A percentile compares a stretch with the other conserved stretches of the same genome.
Conservation (phyloP, 2,329 filamentous ascomycete species). For the Hypomyces rosellus region DNA sequence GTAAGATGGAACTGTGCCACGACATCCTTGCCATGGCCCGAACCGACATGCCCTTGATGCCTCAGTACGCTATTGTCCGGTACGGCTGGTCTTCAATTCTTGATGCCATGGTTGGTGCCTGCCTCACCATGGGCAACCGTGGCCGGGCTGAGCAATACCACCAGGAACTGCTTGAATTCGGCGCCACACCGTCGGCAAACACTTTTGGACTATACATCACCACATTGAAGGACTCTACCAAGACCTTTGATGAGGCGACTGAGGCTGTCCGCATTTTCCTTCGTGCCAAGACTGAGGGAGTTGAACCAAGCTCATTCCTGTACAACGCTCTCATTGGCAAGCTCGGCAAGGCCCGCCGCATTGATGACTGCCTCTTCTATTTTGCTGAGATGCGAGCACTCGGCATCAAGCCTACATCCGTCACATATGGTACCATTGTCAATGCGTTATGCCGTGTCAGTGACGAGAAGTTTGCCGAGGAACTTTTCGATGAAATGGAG, state of each 20-base stretch:
- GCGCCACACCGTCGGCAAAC: constrained; percentile 87
- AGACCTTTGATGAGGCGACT: constrained; percentile 95
- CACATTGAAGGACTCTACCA: constrained; percentile 93
- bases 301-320: constrained; percentile 91
- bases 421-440: constrained; percentile 97
- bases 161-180: constrained; percentile 85
- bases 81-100: constrained; percentile 96
- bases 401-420: constrained; percentile 89
- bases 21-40: constrained; percentile 88
- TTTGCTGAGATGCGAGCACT: constrained; percentile 95
- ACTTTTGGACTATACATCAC: constrained; percentile 98
- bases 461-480: constrained; percentile 94
- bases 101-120: constrained; percentile 93
- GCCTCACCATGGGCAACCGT: constrained; percentile 75
- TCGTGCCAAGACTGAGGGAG: constrained; percentile 84
- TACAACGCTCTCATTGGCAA: constrained; percentile 99
- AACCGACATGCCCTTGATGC: constrained; percentile 76
- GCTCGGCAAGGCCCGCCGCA: constrained; percentile 92
- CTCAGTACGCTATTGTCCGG: constrained; percentile 79
- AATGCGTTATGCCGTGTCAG: constrained; percentile 96
- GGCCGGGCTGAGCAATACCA: constrained; percentile 79
- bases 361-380: constrained; percentile 96
- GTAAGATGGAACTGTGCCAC: constrained; percentile 73
- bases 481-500: constrained; percentile 99
- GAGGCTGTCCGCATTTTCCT: constrained; percentile 98